Evolutionary conservation across 2,329 filamentous ascomycete genomes (phyloP), one percentile per base, ranked within the genome.

Genomic region (Sporothrix dimorphospora): DNA sequence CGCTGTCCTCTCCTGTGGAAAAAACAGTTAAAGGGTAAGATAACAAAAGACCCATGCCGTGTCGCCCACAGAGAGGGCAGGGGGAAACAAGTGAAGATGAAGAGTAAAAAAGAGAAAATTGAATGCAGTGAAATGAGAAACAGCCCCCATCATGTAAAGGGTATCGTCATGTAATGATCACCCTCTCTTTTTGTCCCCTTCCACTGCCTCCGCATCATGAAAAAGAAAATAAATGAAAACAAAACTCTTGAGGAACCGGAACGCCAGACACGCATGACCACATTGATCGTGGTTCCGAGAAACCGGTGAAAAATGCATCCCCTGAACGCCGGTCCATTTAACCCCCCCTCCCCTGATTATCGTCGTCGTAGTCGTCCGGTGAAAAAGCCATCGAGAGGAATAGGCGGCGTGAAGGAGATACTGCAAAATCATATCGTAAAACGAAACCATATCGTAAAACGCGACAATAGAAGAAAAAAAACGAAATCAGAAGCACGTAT

Each of bases 281-380:
- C 59, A 65, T 65, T 16, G 59, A 45, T 42, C 38, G 59, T 45
- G 38, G 59, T 42, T 42, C 19, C 59, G 59, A 63, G n/a, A 63
- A 42, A 65, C 38, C 59, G 19, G 11, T 24, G 59, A 27, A 27
- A n/a, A 27, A 45, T 65, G 57, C 57, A 63, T 24, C 57, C 57
- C 27, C 19, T 34, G 6, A 63, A 63, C 57, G 57, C 57, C 57
- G 27, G 57, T 6, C 19, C 45, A 47, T 16, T n/a, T n/a, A 19
- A 6, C 19, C 45, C 6, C 12, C 45, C 45, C 45, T 19, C 45
- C 6, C 11, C 45, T 47, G 45, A 47, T 16, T 16, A 47, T 47
- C 45, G 45, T 47, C 30, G 30, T 34, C 30, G 30, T 34, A 3
- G 30, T 34, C 30, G 6, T 34, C 30, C 30, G 30, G 30, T 3